Evolutionary conservation across 1,139 yeast genomes (phyloP).

Genomic region (Pichia sp.): DNA sequence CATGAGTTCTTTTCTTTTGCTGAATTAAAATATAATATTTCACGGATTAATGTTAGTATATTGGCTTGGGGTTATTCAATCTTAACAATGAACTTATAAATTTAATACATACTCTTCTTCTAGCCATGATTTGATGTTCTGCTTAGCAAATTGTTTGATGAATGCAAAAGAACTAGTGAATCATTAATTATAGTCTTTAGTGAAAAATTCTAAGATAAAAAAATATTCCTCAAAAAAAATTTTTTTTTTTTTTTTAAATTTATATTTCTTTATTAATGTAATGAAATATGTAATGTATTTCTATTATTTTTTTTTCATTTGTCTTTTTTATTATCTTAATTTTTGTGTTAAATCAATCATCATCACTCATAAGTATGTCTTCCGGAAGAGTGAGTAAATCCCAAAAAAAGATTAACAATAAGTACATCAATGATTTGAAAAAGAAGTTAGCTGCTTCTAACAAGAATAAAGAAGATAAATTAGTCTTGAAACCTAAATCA

Average conservation of each 20-base stretch:
- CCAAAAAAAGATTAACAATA: conserved; percentile 15
- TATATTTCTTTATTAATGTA: background rate
- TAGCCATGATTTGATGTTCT: conserved; percentile 34
- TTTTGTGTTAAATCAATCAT: background rate
- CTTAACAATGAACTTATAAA: background rate
- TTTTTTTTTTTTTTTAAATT: background rate
- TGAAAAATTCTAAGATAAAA: background rate
- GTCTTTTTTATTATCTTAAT: too few relatives aligned
- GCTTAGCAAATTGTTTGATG: too few relatives aligned
- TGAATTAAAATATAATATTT: conserved; percentile 5
- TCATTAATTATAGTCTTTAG: background rate
- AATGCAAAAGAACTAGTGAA: background rate
- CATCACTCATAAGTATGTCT: too few relatives aligned
- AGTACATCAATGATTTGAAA: conserved; percentile 19
- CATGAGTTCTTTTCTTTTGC: conserved; percentile 83
- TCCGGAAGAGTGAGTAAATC: conserved; percentile 9
- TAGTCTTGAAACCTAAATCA: conserved; percentile 15
- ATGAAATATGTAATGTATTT: background rate
- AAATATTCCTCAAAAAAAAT: background rate
- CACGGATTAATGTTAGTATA: conserved; percentile 4
- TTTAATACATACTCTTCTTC: conserved; percentile 36
- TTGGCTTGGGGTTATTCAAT: too few relatives aligned
- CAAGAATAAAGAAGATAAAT: conserved; percentile 15
- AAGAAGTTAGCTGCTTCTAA: conserved; percentile 18
- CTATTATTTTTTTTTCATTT: background rate